These are phyloP conservation scores for Mycena haematopus DNA, from an alignment of 768 basidiomycete genomes.

Conservation along the genomic window DNA sequence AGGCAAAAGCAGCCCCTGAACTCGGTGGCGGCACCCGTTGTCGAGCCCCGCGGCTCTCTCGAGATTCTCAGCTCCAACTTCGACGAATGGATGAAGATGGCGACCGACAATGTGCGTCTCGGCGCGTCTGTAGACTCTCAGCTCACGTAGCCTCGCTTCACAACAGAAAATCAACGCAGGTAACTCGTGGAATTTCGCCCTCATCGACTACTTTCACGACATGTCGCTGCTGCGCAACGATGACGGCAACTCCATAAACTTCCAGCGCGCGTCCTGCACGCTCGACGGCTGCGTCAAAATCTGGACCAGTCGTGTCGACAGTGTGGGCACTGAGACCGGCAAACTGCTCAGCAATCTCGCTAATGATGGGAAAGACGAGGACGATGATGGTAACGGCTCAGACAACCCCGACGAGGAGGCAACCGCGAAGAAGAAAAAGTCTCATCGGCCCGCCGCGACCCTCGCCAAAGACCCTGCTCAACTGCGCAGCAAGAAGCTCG, in stretches of 20 bases:
- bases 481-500: conserved; percentile 89
- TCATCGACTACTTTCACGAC: conserved; percentile 99
- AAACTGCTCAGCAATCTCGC: conserved; percentile 92
- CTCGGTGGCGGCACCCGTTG: conserved; percentile 62
- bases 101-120: conserved; percentile 89
- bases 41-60: conserved; percentile 54
- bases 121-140: conserved; percentile 5
- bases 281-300: conserved; percentile 99
- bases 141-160: conserved; percentile 26
- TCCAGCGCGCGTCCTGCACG: conserved; percentile 97
- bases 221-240: conserved; percentile 95
- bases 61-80: conserved; percentile 93
- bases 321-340: conserved; percentile 94
- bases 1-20: conserved; percentile 70
- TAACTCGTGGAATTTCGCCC: conserved; percentile 97
- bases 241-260: conserved; percentile 96
- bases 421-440: conserved; percentile 67
- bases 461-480: conserved; percentile 87
- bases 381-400: conserved; percentile 65
- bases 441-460: conserved; percentile 78
- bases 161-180: conserved; percentile 95
- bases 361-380: conserved; percentile 57
- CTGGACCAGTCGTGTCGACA: conserved; percentile 98
- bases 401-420: conserved; percentile 73
- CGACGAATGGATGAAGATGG: conserved; percentile 99